These are phyloP conservation scores for Exophiala oligosperma DNA, from an alignment of 2,329 filamentous ascomycete genomes.

Conservation along the genomic window DNA sequence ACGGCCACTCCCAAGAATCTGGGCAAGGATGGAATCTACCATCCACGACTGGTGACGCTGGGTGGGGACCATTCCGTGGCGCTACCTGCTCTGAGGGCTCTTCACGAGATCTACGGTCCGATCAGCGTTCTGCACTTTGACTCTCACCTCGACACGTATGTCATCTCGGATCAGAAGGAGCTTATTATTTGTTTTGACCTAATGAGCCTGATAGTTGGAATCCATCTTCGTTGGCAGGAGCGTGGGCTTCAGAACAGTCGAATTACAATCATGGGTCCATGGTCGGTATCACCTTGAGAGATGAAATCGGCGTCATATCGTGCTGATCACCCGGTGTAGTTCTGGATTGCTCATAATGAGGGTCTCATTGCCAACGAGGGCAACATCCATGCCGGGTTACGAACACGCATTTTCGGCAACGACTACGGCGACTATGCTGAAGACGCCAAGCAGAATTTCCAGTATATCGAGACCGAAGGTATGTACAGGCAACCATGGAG, in stretches of 20 bases:
- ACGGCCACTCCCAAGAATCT: slow-evolving; percentile 1
- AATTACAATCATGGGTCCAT: slow-evolving; percentile 85
- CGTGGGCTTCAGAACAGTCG: slow-evolving; percentile 67
- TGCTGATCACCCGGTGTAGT: slow-evolving; percentile 42
- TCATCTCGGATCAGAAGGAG: slow-evolving; percentile 52
- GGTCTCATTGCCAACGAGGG: slow-evolving; percentile 69
- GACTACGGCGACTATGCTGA: slow-evolving; percentile 66
- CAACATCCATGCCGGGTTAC: slow-evolving; percentile 79
- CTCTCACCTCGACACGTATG: slow-evolving; percentile 80
- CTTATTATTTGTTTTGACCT: background rate
- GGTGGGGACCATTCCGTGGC: slow-evolving; percentile 69
- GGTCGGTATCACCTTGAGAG: background rate
- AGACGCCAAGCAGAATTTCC: slow-evolving; percentile 45
- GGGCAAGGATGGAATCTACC: slow-evolving; percentile 49
- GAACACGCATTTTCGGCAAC: slow-evolving; percentile 69
- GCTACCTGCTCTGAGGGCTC: slow-evolving; percentile 65
- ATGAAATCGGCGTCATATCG: no score
- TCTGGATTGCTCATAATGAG: slow-evolving; percentile 81
- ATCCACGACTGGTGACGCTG: slow-evolving; percentile 78
- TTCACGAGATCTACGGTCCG: slow-evolving; percentile 62
- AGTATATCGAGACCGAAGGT: background rate
- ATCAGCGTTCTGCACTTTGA: slow-evolving; percentile 75
- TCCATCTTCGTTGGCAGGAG: slow-evolving; percentile 30
- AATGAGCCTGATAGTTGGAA: background rate
- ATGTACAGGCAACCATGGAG: slow-evolving; percentile 47